Evolutionary conservation across 2,329 filamentous ascomycete species (phyloP), one percentile per base, ranked within the genome.

Genomic region (Pestalotiopsis sp.): DNA sequence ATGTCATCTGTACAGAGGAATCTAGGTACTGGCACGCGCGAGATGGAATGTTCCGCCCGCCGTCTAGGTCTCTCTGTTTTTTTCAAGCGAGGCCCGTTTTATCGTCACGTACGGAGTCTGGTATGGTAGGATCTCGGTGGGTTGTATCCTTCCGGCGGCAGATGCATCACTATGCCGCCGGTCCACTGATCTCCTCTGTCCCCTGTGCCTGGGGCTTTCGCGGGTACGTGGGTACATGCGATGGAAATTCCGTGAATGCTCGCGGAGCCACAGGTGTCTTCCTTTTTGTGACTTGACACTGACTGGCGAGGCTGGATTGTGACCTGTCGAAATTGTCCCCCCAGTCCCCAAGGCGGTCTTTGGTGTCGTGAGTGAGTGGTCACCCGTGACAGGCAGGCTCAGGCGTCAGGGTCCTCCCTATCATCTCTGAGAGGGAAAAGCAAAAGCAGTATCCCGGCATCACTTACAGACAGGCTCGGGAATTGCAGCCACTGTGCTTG

Each of bases 231-330:
- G 27, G 27, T 31, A 31, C 27, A 31, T 31, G 27, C 5, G 27
- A 31, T 31, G 27, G 27, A 31, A 31, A 31, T 31, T 31, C 27
- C 27, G 27, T 31, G 27, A 31, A 31, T 31, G 27, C 27, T 31
- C 6, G 27, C 27, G 27, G 27, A 64, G 61, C 61, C 61, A 64
- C 61, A 64, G 61, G 27, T 64, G 17, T 64, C 6, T 31, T 31
- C 27, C 27, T 45, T 45, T 45, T 52, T 52, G 45, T 52, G 45
- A 52, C 45, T 31, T 52, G 45, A 52, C 45, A 52, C n/a, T 17
- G 45, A 14, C 9, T 17, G 20, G n/a, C 38, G 25, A 36, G 25
- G 59, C 25, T 36, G 36, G 31, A 40, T 38, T 61, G 27, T 61
- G 59, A 61, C 31, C 17, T 61, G 31, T 61, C 59, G 31, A 61